phyloP scores from a whole-genome alignment of 108 stramenopile genomes.

The Nitzschia inconspicua region DNA sequence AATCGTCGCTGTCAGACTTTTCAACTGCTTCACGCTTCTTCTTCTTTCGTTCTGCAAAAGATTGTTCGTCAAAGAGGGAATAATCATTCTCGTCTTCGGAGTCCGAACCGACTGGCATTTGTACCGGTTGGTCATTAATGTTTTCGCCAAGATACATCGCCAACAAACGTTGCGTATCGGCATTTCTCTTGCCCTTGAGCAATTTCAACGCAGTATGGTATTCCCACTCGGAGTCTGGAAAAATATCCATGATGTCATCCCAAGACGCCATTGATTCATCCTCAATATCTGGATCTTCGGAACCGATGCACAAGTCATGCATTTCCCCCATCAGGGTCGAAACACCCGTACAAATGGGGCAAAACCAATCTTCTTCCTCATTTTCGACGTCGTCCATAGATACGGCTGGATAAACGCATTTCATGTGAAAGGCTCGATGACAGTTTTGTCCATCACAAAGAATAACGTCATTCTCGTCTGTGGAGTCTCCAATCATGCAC shows the following conservation, averaged over 20 bases:
- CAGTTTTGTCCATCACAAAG: slow-evolving; percentile 54
- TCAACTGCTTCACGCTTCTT: slow-evolving; percentile 41
- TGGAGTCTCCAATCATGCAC: slow-evolving; percentile 52
- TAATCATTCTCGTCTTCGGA: slow-evolving; percentile 42
- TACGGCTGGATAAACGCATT: slow-evolving; percentile 63
- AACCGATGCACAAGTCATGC: slow-evolving; percentile 54
- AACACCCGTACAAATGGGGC: slow-evolving; percentile 61
- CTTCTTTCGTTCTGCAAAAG: slow-evolving; percentile 24
- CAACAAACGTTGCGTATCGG: slow-evolving; percentile 43
- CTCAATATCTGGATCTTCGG: slow-evolving; percentile 34
- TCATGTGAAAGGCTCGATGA: slow-evolving; percentile 81
- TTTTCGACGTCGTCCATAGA: slow-evolving; percentile 42
- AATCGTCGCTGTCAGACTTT: slow-evolving; percentile 30
- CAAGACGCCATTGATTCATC: slow-evolving; percentile 40
- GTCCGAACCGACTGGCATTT: slow-evolving; percentile 27
- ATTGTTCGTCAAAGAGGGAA: slow-evolving; percentile 37
- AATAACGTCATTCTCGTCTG: slow-evolving; percentile 50
- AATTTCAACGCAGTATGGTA: slow-evolving; percentile 44
- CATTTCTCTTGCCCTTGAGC: slow-evolving; percentile 49
- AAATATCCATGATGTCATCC: slow-evolving; percentile 67
- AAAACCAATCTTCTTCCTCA: slow-evolving; percentile 79
- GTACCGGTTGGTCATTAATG: slow-evolving; percentile 4
- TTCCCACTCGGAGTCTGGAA: slow-evolving; percentile 69
- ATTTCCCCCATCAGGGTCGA: slow-evolving; percentile 44
- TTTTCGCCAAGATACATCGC: slow-evolving; percentile 39